Evolutionary conservation across 2,329 filamentous ascomycete species (phyloP).

Genomic region (Fonsecaea monophora): DNA sequence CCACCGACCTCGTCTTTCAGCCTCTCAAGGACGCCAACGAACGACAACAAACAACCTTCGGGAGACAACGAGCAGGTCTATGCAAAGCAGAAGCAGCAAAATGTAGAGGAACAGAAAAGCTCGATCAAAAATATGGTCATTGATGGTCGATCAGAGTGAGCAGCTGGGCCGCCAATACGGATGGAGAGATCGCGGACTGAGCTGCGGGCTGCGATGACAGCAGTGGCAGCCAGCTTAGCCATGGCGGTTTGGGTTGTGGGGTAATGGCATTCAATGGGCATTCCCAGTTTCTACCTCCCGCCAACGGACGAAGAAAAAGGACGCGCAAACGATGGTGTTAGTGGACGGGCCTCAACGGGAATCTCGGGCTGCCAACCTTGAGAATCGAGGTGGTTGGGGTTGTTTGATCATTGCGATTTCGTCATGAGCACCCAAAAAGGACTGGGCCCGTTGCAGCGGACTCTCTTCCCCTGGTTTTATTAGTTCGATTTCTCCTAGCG

Average conservation of each 20-base stretch:
- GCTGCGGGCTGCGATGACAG: slow-evolving; percentile 8
- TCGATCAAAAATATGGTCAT: neutral
- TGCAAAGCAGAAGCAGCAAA: neutral
- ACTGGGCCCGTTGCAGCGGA: neutral
- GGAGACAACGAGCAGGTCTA: slow-evolving; percentile 15
- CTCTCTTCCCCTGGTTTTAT: neutral
- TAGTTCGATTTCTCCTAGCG: neutral
- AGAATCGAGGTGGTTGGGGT: slow-evolving; percentile 5
- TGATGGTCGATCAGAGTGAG: slow-evolving; percentile 6
- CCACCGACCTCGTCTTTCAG: slow-evolving; percentile 16
- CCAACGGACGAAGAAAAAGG: neutral
- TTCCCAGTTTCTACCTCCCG: neutral
- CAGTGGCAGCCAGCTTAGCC: slow-evolving; percentile 9
- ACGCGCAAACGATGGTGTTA: neutral
- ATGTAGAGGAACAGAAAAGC: neutral
- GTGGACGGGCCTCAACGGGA: slow-evolving; percentile 1
- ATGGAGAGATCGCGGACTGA: slow-evolving; percentile 13
- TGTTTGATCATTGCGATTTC: neutral
- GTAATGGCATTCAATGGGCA: slow-evolving; percentile 5
- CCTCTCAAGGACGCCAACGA: slow-evolving; percentile 14
- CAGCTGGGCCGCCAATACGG: slow-evolving; percentile 18
- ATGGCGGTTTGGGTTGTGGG: neutral
- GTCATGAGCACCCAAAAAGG: neutral
- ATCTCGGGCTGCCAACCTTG: neutral
- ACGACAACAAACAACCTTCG: slow-evolving; percentile 13